phyloP scores from a whole-genome alignment of 1,139 yeast species.

The Blastobotrys proliferans region DNA sequence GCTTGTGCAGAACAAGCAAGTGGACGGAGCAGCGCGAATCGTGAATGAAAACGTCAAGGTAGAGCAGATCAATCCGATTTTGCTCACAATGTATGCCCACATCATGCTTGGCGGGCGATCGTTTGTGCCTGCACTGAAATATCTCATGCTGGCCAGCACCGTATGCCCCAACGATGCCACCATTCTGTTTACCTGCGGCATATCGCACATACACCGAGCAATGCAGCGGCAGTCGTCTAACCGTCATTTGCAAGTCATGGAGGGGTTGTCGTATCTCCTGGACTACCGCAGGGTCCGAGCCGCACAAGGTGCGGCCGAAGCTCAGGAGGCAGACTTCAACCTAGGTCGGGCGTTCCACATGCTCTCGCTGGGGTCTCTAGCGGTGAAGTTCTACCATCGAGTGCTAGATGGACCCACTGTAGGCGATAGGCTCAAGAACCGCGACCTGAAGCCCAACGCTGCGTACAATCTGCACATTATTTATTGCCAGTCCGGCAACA shows the following conservation, averaged over 20 bases:
- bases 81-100: constrained; percentile 74
- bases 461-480: constrained; percentile 81
- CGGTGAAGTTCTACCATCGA: constrained; percentile 64
- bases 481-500: constrained; percentile 72
- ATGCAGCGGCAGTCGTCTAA: constrained; percentile 85
- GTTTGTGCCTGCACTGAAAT: constrained; percentile 67
- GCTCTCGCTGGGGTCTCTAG: constrained; percentile 69
- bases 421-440: too few species aligned
- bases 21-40: constrained; percentile 77
- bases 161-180: constrained; percentile 65
- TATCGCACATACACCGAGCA: constrained; percentile 85
- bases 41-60: constrained; percentile 43
- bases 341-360: constrained; percentile 82
- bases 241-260: constrained; percentile 81
- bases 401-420: constrained; percentile 50
- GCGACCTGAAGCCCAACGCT: constrained; percentile 68
- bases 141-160: constrained; percentile 50
- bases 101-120: constrained; percentile 79
- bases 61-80: constrained; percentile 55
- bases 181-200: constrained; percentile 66
- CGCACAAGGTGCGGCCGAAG: constrained; percentile 45
- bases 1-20: constrained; percentile 46
- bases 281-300: constrained; percentile 57
- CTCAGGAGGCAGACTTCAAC: constrained; percentile 79
- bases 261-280: constrained; percentile 72